Percentiles rank a stretch among this genome's conserved stretches.
phyloP scores from a whole-genome alignment of 2,329 filamentous ascomycete species.

The Pyrenochaeta sp. region DNA sequence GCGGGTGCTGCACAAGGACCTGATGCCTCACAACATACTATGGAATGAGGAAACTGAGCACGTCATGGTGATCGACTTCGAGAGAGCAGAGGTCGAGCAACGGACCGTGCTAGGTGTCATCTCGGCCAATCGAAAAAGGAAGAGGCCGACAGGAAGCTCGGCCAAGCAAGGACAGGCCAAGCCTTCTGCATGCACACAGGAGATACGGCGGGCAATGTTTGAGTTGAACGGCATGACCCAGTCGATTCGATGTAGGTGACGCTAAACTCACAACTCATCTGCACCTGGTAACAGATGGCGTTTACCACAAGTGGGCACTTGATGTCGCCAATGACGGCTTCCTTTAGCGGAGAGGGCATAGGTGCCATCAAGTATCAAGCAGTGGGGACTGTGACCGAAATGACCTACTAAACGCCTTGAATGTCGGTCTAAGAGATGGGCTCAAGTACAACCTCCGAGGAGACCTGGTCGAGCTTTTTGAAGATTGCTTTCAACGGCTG shows the following conservation, averaged over 20 bases:
- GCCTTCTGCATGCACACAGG: constrained; percentile 1
- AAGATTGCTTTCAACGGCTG: background rate
- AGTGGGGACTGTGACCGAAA: background rate
- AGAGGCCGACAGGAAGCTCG: constrained; percentile 4
- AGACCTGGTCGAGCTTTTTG: constrained; percentile 1
- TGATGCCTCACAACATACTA: constrained; percentile 25
- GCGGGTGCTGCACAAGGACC: constrained; percentile 24
- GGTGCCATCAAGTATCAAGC: background rate
- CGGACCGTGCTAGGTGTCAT: constrained; percentile 28
- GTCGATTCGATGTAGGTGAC: background rate
- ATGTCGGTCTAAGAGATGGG: background rate
- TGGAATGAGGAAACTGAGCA: constrained; percentile 16
- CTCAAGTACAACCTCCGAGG: background rate
- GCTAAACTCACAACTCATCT: background rate
- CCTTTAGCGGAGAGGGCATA: background rate
- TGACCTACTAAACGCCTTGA: background rate
- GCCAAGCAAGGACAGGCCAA: constrained; percentile 1
- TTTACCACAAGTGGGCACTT: background rate
- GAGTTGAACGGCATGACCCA: background rate
- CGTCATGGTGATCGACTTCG: constrained; percentile 30
- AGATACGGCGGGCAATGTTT: background rate
- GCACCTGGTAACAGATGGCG: background rate
- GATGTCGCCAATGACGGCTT: background rate
- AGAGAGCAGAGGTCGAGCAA: constrained; percentile 22
- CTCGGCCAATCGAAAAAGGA: constrained; percentile 16